Evolutionary conservation across 2,329 filamentous ascomycete species (phyloP).

Genomic region (Claviceps sp.): DNA sequence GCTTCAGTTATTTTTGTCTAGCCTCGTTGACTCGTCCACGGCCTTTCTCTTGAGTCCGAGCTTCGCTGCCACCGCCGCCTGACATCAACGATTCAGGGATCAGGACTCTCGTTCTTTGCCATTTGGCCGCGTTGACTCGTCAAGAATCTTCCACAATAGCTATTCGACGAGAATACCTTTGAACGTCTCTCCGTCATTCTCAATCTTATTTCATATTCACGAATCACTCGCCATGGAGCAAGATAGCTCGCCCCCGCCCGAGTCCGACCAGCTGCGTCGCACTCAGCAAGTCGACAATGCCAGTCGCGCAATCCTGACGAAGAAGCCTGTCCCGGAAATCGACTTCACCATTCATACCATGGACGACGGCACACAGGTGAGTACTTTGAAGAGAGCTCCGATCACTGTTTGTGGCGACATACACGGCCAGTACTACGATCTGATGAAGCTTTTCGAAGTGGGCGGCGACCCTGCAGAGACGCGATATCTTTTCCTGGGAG

Average conservation of each 20-base stretch:
- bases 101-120: constrained; percentile 3
- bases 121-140: constrained; percentile 1
- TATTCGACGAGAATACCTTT: background rate
- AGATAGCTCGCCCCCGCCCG: constrained; percentile 24
- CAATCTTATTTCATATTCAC: background rate
- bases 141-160: background rate
- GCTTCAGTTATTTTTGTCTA: background rate
- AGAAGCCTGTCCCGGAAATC: constrained; percentile 93
- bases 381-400: constrained; percentile 84
- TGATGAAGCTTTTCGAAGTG: constrained; percentile 99
- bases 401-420: constrained; percentile 98
- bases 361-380: constrained; percentile 94
- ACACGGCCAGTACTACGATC: constrained; percentile 96
- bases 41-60: background rate
- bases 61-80: constrained; percentile 7
- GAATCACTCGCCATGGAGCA: constrained; percentile 30
- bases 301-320: constrained; percentile 81
- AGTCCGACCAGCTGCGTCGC: constrained; percentile 29
- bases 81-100: constrained; percentile 10
- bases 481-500: constrained; percentile 88
- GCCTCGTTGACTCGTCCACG: background rate
- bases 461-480: constrained; percentile 95
- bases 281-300: constrained; percentile 69
- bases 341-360: constrained; percentile 97
- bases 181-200: background rate